Evolutionary conservation across 306 rosid species (phyloP).

Genomic region (Lathyrus aphaca): DNA sequence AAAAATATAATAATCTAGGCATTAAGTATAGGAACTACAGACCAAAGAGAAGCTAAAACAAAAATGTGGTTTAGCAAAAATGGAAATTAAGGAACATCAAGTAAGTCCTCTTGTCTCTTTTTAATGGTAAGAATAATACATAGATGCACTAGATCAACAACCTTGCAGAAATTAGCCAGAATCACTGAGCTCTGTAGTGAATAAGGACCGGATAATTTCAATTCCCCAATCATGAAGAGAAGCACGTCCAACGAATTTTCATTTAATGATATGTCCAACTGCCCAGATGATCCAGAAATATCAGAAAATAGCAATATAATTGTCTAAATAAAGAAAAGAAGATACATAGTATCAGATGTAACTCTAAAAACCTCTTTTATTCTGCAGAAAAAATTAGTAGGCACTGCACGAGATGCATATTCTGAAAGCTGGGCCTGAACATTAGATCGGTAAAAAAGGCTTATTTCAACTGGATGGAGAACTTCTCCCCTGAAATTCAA

Average conservation of each 20-base stretch:
- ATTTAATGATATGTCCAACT: slow-evolving; percentile 69
- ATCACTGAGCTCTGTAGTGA: slow-evolving; percentile 65
- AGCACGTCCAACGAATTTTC: slow-evolving; percentile 84
- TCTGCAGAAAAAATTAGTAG: slow-evolving; percentile 75
- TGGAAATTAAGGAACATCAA: slow-evolving; percentile 29
- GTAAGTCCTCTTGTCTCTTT: slow-evolving; percentile 25
- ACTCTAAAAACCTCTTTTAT: slow-evolving; percentile 65
- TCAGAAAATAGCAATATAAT: slow-evolving; percentile 35
- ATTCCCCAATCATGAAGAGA: slow-evolving; percentile 78
- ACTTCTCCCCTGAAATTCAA: slow-evolving; percentile 68
- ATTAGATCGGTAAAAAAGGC: slow-evolving; percentile 66
- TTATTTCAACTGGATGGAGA: slow-evolving; percentile 70
- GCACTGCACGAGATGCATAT: slow-evolving; percentile 57
- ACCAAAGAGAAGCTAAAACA: slow-evolving; percentile 22
- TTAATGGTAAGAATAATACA: slow-evolving; percentile 19
- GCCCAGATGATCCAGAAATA: slow-evolving; percentile 44
- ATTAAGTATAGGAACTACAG: background rate
- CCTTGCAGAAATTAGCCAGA: slow-evolving; percentile 89
- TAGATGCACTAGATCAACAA: slow-evolving; percentile 38
- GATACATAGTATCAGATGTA: slow-evolving; percentile 35
- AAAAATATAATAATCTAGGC: slow-evolving; percentile 13
- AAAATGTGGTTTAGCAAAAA: slow-evolving; percentile 27
- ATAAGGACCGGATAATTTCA: slow-evolving; percentile 86
- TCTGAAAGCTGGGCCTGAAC: slow-evolving; percentile 49
- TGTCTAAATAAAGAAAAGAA: slow-evolving; percentile 34